Conservation (phyloP, 768 basidiomycete genomes). For the Rhizopogon vesiculosus region DNA sequence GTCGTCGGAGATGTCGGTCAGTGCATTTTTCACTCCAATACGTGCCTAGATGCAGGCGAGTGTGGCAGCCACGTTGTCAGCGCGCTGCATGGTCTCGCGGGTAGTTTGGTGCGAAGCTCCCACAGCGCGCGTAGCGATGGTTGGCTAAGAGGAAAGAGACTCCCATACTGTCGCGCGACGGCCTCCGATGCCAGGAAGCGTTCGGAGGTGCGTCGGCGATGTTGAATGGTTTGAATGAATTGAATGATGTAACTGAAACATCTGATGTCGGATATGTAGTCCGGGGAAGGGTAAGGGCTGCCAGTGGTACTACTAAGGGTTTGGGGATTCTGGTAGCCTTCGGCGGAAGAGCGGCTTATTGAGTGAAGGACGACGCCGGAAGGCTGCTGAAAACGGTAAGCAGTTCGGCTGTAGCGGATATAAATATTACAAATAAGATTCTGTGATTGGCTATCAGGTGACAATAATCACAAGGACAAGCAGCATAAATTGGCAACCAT, state of each 20-base stretch:
- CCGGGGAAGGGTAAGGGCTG: background rate
- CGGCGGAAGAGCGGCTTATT: conserved; percentile 9
- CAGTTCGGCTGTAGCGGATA: conserved; percentile 4
- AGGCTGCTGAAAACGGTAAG: conserved; percentile 2
- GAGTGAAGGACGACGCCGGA: background rate
- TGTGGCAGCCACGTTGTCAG: too few relatives aligned
- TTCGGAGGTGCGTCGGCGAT: background rate
- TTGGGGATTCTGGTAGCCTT: background rate
- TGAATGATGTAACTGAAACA: background rate
- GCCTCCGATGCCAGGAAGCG: background rate
- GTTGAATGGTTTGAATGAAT: background rate
- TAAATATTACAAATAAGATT: conserved; percentile 11
- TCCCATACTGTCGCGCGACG: background rate
- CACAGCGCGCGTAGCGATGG: background rate
- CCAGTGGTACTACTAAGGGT: too few relatives aligned
- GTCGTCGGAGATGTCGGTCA: too few relatives aligned
- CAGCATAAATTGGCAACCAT: conserved; percentile 15
- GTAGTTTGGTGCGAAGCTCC: too few relatives aligned
- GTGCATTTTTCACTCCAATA: too few relatives aligned
- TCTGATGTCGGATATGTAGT: background rate
- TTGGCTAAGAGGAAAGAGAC: background rate
- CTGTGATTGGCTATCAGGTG: conserved; percentile 16
- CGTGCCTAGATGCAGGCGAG: too few relatives aligned
- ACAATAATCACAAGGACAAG: conserved; percentile 9
- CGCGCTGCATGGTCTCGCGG: too few relatives aligned